A percentile compares a stretch with the other conserved stretches of the same genome.
phyloP scores from a whole-genome alignment of 2,329 filamentous ascomycete species.

The Colletotrichum gloeosporioides region DNA sequence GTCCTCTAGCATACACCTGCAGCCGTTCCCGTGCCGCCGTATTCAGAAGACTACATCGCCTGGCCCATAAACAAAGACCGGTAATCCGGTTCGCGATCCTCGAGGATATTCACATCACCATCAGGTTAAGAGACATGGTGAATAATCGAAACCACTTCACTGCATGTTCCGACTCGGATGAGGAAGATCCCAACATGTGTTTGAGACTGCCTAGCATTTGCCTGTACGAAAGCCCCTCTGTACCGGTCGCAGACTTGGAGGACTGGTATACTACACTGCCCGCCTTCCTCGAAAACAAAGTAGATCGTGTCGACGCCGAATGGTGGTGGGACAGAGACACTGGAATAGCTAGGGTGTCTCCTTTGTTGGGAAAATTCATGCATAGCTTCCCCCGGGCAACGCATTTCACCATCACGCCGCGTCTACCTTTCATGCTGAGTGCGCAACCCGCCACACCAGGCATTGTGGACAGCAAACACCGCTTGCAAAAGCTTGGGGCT shows the following conservation, averaged over 20 bases:
- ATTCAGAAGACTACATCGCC: neutral
- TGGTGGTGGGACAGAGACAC: neutral
- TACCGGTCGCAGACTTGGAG: neutral
- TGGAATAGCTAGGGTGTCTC: neutral
- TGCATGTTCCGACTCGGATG: fast-evolving
- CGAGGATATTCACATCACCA: neutral
- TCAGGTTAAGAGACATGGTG: neutral
- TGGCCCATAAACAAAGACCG: neutral
- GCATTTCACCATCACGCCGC: neutral
- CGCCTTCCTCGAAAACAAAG: fast-evolving
- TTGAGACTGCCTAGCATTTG: neutral
- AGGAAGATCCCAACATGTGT: neutral
- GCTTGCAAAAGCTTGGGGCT: neutral
- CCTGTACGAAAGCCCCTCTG: fast-evolving
- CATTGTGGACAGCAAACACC: neutral
- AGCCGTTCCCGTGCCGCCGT: neutral
- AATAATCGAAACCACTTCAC: fast-evolving
- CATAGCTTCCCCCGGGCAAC: neutral
- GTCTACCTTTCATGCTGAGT: neutral
- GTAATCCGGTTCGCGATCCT: neutral
- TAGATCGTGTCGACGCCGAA: neutral
- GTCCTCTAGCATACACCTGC: neutral
- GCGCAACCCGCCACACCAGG: neutral
- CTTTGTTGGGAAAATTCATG: neutral
- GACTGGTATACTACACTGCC: neutral